phyloP scores from a whole-genome alignment of 805 yeast genomes.

The Wickerhamomyces rabaulensis region DNA sequence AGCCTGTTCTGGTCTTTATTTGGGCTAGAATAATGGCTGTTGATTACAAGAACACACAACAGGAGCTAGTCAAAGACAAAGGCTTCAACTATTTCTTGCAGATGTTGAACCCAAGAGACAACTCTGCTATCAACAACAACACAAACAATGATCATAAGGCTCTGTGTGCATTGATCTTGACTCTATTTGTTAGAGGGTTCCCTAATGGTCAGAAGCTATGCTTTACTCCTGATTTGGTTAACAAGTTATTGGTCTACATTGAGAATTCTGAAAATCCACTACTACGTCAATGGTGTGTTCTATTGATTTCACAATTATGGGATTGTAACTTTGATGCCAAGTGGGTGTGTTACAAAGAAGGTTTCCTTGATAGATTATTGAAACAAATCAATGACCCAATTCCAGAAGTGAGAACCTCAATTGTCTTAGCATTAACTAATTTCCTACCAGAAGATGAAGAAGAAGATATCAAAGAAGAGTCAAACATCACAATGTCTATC shows the following conservation, averaged over 20 bases:
- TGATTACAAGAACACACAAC: slow-evolving; percentile 84
- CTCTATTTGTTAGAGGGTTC: slow-evolving; percentile 79
- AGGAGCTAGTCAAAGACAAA: slow-evolving; percentile 84
- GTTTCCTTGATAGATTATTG: slow-evolving; percentile 50
- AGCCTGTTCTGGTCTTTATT: slow-evolving; percentile 89
- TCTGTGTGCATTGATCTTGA: slow-evolving; percentile 86
- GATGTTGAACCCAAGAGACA: slow-evolving; percentile 52
- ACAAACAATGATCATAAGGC: slow-evolving; percentile 73
- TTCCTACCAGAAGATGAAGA: slow-evolving; percentile 49
- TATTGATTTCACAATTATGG: slow-evolving; percentile 76
- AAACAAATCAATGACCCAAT: slow-evolving; percentile 76
- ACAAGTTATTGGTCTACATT: slow-evolving; percentile 60
- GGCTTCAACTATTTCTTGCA: slow-evolving; percentile 85
- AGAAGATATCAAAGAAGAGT: slow-evolving; percentile 55
- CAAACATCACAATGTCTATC: slow-evolving; percentile 63
- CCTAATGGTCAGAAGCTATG: slow-evolving; percentile 76
- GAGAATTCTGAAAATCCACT: slow-evolving; percentile 77
- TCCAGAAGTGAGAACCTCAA: slow-evolving; percentile 90
- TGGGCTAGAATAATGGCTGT: slow-evolving; percentile 99
- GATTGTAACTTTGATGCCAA: slow-evolving; percentile 68
- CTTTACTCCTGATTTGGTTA: slow-evolving; percentile 65
- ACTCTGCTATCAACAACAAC: slow-evolving; percentile 9
- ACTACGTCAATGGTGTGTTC: slow-evolving; percentile 87
- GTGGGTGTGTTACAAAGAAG: slow-evolving; percentile 61
- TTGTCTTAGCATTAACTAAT: slow-evolving; percentile 65